phyloP scores from a whole-genome alignment of 495 filamentous ascomycete genomes.

The Cryomyces antarcticus region DNA sequence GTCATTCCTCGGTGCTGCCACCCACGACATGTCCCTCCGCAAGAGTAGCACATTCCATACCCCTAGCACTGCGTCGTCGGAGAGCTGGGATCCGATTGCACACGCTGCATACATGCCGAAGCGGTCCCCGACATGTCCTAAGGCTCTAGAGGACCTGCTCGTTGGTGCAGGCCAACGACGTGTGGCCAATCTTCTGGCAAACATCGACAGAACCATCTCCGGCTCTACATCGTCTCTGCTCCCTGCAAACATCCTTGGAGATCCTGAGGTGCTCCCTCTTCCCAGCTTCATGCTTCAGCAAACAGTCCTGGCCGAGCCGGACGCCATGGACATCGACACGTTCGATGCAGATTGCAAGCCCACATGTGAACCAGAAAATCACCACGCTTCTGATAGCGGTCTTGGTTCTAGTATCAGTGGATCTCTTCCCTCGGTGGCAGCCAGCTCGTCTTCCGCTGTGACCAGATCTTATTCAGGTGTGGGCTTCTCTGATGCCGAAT shows the following conservation, averaged over 20 bases:
- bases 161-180: constrained; percentile 12
- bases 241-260: constrained; percentile 12
- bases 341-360: constrained; percentile 2
- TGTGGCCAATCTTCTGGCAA: constrained; percentile 13
- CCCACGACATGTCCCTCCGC: constrained; percentile 24
- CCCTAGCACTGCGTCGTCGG: constrained; percentile 23
- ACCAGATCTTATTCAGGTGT: constrained; percentile 22
- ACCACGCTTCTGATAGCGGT: constrained; percentile 42
- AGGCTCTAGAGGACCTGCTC: constrained; percentile 25
- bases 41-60: constrained; percentile 46
- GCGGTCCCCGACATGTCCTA: constrained; percentile 40
- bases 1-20: constrained; percentile 6
- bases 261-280: constrained; percentile 19
- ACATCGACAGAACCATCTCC: constrained; percentile 16
- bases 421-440: constrained; percentile 10
- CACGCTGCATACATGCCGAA: constrained; percentile 30
- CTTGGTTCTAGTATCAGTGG: constrained; percentile 34
- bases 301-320: constrained; percentile 17
- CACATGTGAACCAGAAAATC: constrained; percentile 19
- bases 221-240: constrained; percentile 8
- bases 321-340: constrained; percentile 19
- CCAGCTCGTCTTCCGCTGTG: constrained; percentile 20
- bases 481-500: constrained; percentile 11
- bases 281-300: constrained; percentile 16
- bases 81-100: constrained; percentile 18